These are phyloP conservation scores for Asterochloris sp. DNA, from an alignment of 139 green algal genomes.

Conservation along the genomic window DNA sequence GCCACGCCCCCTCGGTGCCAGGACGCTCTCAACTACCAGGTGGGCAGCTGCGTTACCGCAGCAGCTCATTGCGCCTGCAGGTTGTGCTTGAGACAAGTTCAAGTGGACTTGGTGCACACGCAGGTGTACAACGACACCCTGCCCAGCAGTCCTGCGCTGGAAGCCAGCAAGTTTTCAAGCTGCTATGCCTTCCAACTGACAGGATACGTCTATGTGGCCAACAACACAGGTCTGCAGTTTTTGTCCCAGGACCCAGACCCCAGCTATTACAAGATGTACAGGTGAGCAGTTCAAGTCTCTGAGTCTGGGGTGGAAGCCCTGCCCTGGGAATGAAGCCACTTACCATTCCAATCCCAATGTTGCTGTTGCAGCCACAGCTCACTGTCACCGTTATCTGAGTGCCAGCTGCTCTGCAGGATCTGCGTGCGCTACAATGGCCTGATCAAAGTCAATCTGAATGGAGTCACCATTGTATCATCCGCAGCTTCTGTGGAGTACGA, in stretches of 20 bases:
- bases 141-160: conserved; percentile 8
- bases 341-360: too few relatives aligned
- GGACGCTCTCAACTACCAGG: conserved; percentile 9
- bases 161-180: conserved; percentile 1
- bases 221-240: not conserved
- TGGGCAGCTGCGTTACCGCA: not conserved
- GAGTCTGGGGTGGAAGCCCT: too few relatives aligned
- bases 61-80: not conserved
- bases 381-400: not conserved
- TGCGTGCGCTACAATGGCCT: conserved; percentile 18
- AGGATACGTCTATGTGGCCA: conserved; percentile 12
- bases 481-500: conserved; percentile 13
- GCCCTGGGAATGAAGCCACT: too few relatives aligned
- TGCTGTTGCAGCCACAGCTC: too few relatives aligned
- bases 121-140: conserved; percentile 17
- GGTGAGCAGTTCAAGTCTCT: too few relatives aligned
- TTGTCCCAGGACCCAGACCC: not conserved
- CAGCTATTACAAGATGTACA: conserved; percentile 14
- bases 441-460: conserved; percentile 6
- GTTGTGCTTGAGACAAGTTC: not conserved
- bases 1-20: conserved; percentile 6
- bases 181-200: conserved; percentile 18
- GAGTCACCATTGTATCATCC: not conserved
- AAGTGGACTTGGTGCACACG: not conserved
- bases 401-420: not conserved